phyloP scores from a whole-genome alignment of 257 asterid species.

The Leonotis leonurus region DNA sequence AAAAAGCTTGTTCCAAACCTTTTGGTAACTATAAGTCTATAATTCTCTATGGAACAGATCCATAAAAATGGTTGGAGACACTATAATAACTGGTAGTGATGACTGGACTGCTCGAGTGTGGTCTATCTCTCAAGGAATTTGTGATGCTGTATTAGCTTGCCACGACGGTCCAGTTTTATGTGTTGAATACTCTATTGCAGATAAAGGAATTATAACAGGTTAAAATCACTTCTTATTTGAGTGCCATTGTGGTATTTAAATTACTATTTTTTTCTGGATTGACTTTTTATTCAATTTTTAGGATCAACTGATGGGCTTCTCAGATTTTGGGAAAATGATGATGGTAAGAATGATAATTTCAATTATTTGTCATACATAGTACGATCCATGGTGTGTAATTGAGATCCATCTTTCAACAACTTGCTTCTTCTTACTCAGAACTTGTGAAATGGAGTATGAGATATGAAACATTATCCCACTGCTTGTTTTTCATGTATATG shows the following conservation, averaged over 20 bases:
- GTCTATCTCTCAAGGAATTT: slow-evolving; percentile 88
- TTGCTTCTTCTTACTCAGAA: not conserved
- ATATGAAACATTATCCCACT: no score
- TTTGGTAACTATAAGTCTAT: slow-evolving; percentile 25
- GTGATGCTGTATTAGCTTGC: slow-evolving; percentile 93
- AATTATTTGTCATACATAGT: not conserved
- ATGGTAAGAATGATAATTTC: slow-evolving; percentile 46
- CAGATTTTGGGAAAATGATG: slow-evolving; percentile 92
- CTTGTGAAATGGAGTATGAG: no score
- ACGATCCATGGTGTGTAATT: not conserved
- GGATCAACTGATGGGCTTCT: slow-evolving; percentile 93
- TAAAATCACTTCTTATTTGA: slow-evolving; percentile 10
- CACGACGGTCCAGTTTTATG: slow-evolving; percentile 90
- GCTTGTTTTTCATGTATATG: not conserved
- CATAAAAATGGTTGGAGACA: slow-evolving; percentile 94
- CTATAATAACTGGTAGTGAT: slow-evolving; percentile 90
- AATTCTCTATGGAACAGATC: slow-evolving; percentile 49
- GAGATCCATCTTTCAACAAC: not conserved
- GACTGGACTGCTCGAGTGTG: slow-evolving; percentile 99
- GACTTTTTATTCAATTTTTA: slow-evolving; percentile 24
- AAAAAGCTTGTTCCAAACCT: slow-evolving; percentile 8
- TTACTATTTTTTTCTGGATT: not conserved
- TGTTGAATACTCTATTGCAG: slow-evolving; percentile 80
- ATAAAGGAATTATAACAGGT: slow-evolving; percentile 93
- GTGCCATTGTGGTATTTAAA: not conserved